phyloP scores from a whole-genome alignment of 345 rosid genomes.

The Salix caprea region DNA sequence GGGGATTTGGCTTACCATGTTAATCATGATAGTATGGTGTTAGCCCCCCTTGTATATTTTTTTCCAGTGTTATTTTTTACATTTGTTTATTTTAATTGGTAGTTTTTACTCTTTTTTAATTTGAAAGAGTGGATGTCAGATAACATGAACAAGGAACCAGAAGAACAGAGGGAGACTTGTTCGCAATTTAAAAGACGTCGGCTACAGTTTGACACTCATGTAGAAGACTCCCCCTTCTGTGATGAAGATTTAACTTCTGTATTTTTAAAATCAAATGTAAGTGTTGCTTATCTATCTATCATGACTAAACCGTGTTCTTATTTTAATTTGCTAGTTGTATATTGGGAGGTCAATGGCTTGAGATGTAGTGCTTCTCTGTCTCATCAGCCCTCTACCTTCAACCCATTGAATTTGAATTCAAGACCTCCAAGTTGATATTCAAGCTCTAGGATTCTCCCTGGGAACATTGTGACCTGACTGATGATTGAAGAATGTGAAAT shows the following conservation, averaged over 20 bases:
- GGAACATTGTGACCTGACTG: background rate
- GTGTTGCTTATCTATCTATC: slow-evolving; percentile 13
- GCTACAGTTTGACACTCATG: slow-evolving; percentile 70
- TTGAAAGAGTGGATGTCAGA: slow-evolving; percentile 32
- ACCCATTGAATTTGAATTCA: background rate
- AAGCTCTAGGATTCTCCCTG: background rate
- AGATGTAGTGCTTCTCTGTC: background rate
- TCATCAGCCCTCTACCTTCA: background rate
- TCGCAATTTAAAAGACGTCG: slow-evolving; percentile 80
- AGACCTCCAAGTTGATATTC: background rate
- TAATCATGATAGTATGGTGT: slow-evolving; percentile 36
- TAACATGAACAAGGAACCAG: slow-evolving; percentile 44
- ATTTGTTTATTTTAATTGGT: background rate
- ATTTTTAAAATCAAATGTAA: slow-evolving; percentile 67
- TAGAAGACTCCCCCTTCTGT: slow-evolving; percentile 43
- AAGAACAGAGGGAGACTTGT: slow-evolving; percentile 42
- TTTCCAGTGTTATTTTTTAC: background rate
- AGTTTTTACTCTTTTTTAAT: slow-evolving; percentile 14
- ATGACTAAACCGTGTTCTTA: background rate
- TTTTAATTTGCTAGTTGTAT: background rate
- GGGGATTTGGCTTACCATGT: slow-evolving; percentile 59
- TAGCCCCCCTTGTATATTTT: background rate
- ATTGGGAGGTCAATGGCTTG: background rate
- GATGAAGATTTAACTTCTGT: slow-evolving; percentile 58
- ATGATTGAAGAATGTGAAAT: background rate